Conservation (phyloP, 2,329 filamentous ascomycete species). For the Mariannaea elegans region DNA sequence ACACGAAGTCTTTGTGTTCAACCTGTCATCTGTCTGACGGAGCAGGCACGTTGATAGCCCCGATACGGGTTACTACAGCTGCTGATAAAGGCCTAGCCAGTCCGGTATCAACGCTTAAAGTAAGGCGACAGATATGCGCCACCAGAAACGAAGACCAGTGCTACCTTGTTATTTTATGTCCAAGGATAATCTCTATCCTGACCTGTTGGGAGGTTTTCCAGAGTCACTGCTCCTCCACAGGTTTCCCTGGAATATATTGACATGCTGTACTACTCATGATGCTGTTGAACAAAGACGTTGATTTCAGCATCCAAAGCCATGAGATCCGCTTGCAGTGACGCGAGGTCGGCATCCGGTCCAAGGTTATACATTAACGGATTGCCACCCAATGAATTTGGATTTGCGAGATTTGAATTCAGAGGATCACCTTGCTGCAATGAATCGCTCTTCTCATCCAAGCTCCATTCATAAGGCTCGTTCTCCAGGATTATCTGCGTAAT, state of each 20-base stretch:
- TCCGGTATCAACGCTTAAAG: not conserved
- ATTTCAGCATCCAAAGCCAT: constrained; percentile 8
- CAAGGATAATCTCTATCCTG: not conserved
- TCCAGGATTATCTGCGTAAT: constrained; percentile 27
- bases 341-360: constrained; percentile 7
- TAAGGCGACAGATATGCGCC: not conserved
- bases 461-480: constrained; percentile 17
- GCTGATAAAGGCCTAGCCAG: too few species aligned
- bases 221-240: constrained; percentile 3
- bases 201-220: not conserved
- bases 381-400: constrained; percentile 9
- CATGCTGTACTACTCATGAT: constrained; percentile 3
- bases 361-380: constrained; percentile 2
- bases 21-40: too few species aligned
- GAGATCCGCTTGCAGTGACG: not conserved
- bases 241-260: constrained; percentile 4
- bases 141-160: not conserved
- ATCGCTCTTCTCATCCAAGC: constrained; percentile 12
- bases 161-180: not conserved
- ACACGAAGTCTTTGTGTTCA: too few species aligned
- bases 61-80: too few species aligned
- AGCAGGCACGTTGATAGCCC: too few species aligned
- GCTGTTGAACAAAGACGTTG: not conserved
- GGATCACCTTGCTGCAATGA: constrained; percentile 13
- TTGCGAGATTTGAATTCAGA: constrained; percentile 10